Evolutionary conservation across 140 eudicot species (phyloP), one percentile per base, ranked within the genome.

Genomic region (Bidens hawaiensis): DNA sequence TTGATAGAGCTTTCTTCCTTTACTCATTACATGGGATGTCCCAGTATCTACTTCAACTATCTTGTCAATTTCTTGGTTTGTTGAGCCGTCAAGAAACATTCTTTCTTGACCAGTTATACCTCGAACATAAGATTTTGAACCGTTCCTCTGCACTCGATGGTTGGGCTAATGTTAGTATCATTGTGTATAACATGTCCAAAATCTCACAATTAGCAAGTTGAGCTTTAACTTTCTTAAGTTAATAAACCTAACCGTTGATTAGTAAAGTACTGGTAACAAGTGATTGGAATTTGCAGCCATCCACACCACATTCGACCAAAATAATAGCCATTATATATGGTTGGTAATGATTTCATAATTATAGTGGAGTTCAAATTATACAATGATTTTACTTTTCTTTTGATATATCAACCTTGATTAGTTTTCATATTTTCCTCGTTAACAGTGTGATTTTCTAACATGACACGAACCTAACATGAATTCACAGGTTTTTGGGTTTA

Each of bases 41-140:
- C 72, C 75, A 0, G 68, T 61, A 43, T 91, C 96, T 8, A 91
- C 78, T 67, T 91, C 93, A 2, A 87, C 91, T 33, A 84, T 78
- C 49, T 84, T 82, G 68, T 84, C 85, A 23, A 53, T 67, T 42
- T 76, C 87, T 1, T 75, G 85, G 17, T 73, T 63, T 0, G 0
- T 63, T 30, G 75, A 43, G 23, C 43, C 70, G 3, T 60, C 54
- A n/a, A 33, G 52, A 2, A 71, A 38, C 24, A 5, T 17, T 16
- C 4, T 22, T 50, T 50, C 57, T 21, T 22, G 57, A 50, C 31
- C 8, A 7, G 15, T 50, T 50, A 50, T 50, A 50, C 56, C 72
- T 51, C 65, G 67, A 33, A 19, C 38, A 50, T 51, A 64, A 11
- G 82, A 72, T 73, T 73, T 86, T 34, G 91, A 82, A 33, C 73